Conservation (phyloP, 2,329 filamentous ascomycete species). For the Xylariaceae sp. region DNA sequence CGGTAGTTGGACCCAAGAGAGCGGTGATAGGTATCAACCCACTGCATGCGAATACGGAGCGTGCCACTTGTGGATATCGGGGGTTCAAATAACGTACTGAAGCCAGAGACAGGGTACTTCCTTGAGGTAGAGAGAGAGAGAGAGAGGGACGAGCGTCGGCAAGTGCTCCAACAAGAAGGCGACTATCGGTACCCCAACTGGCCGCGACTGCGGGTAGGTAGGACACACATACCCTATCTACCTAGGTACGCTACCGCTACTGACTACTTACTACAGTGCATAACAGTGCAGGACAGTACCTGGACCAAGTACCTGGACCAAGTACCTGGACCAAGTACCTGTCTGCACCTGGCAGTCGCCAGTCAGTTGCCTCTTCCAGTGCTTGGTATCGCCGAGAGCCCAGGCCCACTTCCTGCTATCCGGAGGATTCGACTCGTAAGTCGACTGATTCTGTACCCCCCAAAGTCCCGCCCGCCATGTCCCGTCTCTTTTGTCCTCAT, state of each 20-base stretch:
- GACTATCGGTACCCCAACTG: no score
- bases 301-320: no score
- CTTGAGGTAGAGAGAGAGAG: not conserved
- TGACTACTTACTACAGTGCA: not conserved
- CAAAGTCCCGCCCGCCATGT: no score
- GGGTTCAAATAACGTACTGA: not conserved
- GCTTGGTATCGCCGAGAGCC: not conserved
- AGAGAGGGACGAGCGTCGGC: no score
- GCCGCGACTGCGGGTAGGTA: not conserved
- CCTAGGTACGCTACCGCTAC: no score
- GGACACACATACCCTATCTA: not conserved
- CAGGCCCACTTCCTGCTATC: constrained; percentile 3
- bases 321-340: no score
- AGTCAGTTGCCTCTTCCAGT: not conserved
- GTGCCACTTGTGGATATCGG: not conserved
- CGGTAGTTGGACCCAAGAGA: not conserved
- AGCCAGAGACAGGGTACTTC: not conserved
- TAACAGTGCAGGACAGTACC: not conserved
- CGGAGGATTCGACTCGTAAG: constrained; percentile 8
- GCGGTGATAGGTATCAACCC: not conserved
- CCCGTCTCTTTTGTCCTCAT: not conserved
- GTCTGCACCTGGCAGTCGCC: not conserved
- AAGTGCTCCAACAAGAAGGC: no score
- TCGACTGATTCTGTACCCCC: not conserved
- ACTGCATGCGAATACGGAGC: constrained; percentile 1